phyloP scores from a whole-genome alignment of 495 filamentous ascomycete genomes.

The Aspergillus wentii region DNA sequence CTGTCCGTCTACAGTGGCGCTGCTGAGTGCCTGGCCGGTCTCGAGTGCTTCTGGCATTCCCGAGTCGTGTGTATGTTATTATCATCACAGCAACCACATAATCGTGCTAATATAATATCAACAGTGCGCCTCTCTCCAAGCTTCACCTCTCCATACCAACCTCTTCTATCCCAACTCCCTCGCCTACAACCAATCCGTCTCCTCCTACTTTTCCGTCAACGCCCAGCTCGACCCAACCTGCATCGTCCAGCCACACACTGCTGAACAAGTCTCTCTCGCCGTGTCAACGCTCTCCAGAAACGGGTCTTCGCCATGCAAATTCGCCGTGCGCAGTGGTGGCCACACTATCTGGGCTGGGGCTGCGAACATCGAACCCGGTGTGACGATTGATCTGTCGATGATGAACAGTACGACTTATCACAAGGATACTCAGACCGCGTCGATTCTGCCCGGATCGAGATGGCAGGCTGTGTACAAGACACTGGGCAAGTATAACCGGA shows the following conservation, averaged over 20 bases:
- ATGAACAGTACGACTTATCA: slow-evolving; percentile 40
- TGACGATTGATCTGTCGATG: slow-evolving; percentile 47
- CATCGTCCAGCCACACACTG: slow-evolving; percentile 24
- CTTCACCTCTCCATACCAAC: background rate
- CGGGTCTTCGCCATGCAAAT: slow-evolving; percentile 23
- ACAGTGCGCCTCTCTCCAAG: slow-evolving; percentile 1
- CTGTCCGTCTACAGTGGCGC: background rate
- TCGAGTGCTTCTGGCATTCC: background rate
- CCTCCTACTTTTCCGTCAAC: slow-evolving; percentile 27
- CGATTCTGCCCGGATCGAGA: slow-evolving; percentile 35
- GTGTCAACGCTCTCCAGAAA: slow-evolving; percentile 20
- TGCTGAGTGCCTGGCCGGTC: background rate
- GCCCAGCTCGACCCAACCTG: slow-evolving; percentile 30
- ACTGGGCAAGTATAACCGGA: slow-evolving; percentile 23
- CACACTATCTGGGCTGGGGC: slow-evolving; percentile 31
- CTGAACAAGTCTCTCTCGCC: slow-evolving; percentile 29
- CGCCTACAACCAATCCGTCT: slow-evolving; percentile 14
- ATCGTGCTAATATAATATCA: background rate
- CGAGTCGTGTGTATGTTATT: background rate
- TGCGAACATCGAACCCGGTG: slow-evolving; percentile 38
- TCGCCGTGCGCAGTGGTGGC: slow-evolving; percentile 47
- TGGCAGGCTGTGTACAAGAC: slow-evolving; percentile 42
- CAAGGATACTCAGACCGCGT: slow-evolving; percentile 23
- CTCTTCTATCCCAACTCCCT: slow-evolving; percentile 11
- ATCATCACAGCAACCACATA: background rate